Percentiles rank a stretch among this genome's conserved stretches.
These are phyloP conservation scores for Aspergillus versicolor DNA, from an alignment of 2,329 filamentous ascomycete genomes.

Conservation along the genomic window DNA sequence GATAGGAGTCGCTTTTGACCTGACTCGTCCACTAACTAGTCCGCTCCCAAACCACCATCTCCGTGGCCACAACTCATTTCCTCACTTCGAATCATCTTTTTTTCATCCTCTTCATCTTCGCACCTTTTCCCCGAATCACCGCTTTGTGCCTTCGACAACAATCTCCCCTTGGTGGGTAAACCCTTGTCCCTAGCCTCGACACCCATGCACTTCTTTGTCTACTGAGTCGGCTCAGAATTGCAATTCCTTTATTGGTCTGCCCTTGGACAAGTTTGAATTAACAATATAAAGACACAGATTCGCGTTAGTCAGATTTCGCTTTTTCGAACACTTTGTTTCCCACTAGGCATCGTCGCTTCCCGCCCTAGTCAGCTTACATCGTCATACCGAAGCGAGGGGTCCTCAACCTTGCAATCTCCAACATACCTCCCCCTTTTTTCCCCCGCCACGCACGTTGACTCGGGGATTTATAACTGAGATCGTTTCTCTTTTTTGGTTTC, in stretches of 20 bases:
- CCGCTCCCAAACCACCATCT: conserved; percentile 22
- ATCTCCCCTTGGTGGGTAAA: not conserved
- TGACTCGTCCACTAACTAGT: conserved; percentile 18
- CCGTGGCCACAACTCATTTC: conserved; percentile 11
- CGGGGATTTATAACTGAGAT: not conserved
- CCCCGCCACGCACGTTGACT: not conserved
- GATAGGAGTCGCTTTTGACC: conserved; percentile 20
- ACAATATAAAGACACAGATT: not conserved
- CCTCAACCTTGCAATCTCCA: not conserved
- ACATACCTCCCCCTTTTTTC: not conserved
- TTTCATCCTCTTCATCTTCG: not conserved
- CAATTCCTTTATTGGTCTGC: not conserved
- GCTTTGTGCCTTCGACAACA: not conserved
- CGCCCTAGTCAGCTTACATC: conserved; percentile 8
- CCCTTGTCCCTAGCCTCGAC: not conserved
- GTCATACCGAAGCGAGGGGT: conserved; percentile 8
- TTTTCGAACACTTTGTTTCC: not conserved
- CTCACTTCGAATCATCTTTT: conserved; percentile 9
- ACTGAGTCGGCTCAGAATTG: not conserved
- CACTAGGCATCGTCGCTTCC: conserved; percentile 1
- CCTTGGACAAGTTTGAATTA: not conserved
- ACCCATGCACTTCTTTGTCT: not conserved
- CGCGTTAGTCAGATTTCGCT: not conserved
- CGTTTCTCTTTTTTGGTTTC: conserved; percentile 5
- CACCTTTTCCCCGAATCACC: not conserved